Percentiles rank a stretch among this genome's conserved stretches.
Conservation (phyloP, 768 basidiomycete genomes). For the Daedaleopsis sinensis region DNA sequence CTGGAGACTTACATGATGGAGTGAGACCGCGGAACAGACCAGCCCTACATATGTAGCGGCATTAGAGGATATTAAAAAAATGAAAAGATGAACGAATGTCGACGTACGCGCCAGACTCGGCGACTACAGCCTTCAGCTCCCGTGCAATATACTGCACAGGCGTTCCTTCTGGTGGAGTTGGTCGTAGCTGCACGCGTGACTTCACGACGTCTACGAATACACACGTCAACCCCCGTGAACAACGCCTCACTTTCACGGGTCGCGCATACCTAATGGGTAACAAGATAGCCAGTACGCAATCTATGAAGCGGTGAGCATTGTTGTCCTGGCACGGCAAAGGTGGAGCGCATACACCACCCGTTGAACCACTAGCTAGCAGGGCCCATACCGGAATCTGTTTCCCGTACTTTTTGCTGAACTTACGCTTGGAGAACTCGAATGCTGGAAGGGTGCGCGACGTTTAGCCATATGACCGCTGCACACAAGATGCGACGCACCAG, state of each 20-base stretch:
- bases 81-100: too few relatives aligned
- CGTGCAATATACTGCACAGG: slow-evolving; percentile 75
- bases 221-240: neutral
- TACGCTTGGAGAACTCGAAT: slow-evolving; percentile 88
- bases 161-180: slow-evolving; percentile 71
- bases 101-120: slow-evolving; percentile 75
- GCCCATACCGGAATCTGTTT: slow-evolving; percentile 82
- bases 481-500: slow-evolving; percentile 41
- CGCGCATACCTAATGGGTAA: slow-evolving; percentile 74
- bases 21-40: slow-evolving; percentile 77
- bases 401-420: slow-evolving; percentile 66
- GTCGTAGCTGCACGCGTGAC: slow-evolving; percentile 82
- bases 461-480: neutral
- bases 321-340: too few relatives aligned
- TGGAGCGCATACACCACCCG: slow-evolving; percentile 66
- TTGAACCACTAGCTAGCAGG: slow-evolving; percentile 78
- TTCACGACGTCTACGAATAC: slow-evolving; percentile 77
- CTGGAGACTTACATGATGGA: slow-evolving; percentile 63
- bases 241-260: too few relatives aligned
- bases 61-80: too few relatives aligned
- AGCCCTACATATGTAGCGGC: slow-evolving; percentile 35
- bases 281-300: slow-evolving; percentile 93
- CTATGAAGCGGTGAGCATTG: slow-evolving; percentile 32
- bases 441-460: slow-evolving; percentile 41
- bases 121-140: slow-evolving; percentile 68